phyloP scores from a whole-genome alignment of 176 grass and related monocot genomes.

The Triticum turgidum region DNA sequence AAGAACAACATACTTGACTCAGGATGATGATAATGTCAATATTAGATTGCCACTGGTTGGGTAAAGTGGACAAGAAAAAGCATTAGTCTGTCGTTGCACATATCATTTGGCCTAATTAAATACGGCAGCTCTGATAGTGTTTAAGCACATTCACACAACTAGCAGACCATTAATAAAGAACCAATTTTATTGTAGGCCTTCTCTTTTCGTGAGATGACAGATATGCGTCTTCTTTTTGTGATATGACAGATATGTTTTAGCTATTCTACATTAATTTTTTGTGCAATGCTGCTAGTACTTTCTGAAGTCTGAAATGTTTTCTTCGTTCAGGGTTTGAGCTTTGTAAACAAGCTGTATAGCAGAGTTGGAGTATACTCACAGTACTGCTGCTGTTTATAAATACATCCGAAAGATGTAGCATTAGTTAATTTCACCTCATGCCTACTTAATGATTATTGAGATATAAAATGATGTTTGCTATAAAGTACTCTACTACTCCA shows the following conservation, averaged over 20 bases:
- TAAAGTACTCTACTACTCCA: neutral
- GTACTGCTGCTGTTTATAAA: neutral
- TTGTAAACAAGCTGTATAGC: neutral
- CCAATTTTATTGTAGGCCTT: neutral
- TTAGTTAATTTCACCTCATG: neutral
- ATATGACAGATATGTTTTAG: too few species aligned
- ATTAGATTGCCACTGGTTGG: too few species aligned
- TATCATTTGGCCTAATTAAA: too few species aligned
- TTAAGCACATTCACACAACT: too few species aligned
- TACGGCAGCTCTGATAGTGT: too few species aligned
- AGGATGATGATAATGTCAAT: too few species aligned
- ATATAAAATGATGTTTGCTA: neutral
- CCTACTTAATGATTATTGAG: neutral
- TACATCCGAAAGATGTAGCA: too few species aligned
- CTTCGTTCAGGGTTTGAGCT: neutral
- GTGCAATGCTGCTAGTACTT: neutral
- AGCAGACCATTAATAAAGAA: neutral
- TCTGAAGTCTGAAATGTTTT: neutral
- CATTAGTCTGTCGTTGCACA: too few species aligned
- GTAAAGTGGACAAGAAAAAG: too few species aligned
- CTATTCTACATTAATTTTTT: too few species aligned
- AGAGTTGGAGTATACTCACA: neutral
- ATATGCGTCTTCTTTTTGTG: neutral
- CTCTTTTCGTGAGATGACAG: neutral
- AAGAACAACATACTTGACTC: too few species aligned